Percentiles rank a stretch among this genome's conserved stretches.
Evolutionary conservation across 2,329 filamentous ascomycete genomes (phyloP).

Genomic region (Pestalotiopsis sp.): DNA sequence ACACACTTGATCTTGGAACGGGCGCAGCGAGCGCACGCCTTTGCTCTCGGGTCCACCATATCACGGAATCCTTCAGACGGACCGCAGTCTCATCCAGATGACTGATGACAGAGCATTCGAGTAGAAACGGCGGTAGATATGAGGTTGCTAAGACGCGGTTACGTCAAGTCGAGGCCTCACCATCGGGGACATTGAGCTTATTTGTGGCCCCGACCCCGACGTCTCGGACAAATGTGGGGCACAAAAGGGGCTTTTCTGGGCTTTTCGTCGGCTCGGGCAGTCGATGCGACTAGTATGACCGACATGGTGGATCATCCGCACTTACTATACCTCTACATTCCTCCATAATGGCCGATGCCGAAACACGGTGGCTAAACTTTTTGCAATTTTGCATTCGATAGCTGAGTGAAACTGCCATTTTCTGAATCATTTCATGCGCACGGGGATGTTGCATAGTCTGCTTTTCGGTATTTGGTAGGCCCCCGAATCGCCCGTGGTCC

Average conservation of each 20-base stretch:
- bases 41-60: background rate
- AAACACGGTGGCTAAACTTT: too few species aligned
- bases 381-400: too few species aligned
- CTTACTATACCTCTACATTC: background rate
- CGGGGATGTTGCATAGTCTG: too few species aligned
- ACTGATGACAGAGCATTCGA: background rate
- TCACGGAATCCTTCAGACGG: background rate
- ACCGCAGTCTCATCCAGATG: background rate
- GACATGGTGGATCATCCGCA: background rate
- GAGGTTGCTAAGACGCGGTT: background rate
- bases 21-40: background rate
- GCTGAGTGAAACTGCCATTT: too few species aligned
- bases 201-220: background rate
- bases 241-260: background rate
- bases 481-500: too few species aligned
- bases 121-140: background rate
- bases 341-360: too few species aligned
- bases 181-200: background rate
- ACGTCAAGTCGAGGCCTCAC: too few species aligned
- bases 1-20: constrained; percentile 6
- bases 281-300: background rate
- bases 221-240: background rate
- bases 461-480: too few species aligned
- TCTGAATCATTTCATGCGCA: too few species aligned
- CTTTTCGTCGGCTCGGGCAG: background rate